Conservation (phyloP, 1,284 basidiomycete species). For the Ustilago cynodontis region DNA sequence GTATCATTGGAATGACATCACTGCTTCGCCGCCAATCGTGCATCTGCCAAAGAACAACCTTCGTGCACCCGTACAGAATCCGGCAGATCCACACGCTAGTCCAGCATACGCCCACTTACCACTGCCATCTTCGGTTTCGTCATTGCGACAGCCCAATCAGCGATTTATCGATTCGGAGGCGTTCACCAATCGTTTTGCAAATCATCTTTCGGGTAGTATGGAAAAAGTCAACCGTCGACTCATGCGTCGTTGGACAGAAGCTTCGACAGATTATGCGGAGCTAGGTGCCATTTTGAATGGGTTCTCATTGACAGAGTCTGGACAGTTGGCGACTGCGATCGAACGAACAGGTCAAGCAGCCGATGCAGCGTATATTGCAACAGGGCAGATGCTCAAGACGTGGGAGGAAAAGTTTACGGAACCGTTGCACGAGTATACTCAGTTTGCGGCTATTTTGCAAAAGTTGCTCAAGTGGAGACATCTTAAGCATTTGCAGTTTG, state of each 20-base stretch:
- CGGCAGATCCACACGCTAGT: conserved; percentile 81
- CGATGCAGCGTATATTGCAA: conserved; percentile 92
- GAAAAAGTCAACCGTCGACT: conserved; percentile 93
- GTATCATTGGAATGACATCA: conserved; percentile 80
- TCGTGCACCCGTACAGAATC: conserved; percentile 93
- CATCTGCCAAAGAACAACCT: conserved; percentile 93
- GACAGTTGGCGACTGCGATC: conserved; percentile 80
- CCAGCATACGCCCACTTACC: conserved; percentile 86
- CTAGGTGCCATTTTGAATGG: conserved; percentile 95
- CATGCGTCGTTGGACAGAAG: conserved; percentile 94
- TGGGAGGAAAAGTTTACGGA: conserved; percentile 86
- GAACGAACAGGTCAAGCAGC: conserved; percentile 95
- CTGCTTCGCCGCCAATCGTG: conserved; percentile 79
- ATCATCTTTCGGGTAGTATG: conserved; percentile 89
- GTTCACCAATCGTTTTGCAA: conserved; percentile 95
- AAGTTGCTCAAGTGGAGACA: conserved; percentile 93
- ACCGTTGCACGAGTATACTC: conserved; percentile 93
- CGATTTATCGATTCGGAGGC: conserved; percentile 95
- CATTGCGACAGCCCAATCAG: conserved; percentile 60
- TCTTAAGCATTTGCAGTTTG: conserved; percentile 97
- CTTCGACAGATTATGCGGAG: conserved; percentile 90
- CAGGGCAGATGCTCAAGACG: conserved; percentile 73
- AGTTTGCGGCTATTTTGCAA: conserved; percentile 95
- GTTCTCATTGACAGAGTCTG: conserved; percentile 87
- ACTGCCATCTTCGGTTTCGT: conserved; percentile 76